Base-by-base conservation (phyloP, 768 basidiomycete genomes). In the Lentinula edodes region DNA sequence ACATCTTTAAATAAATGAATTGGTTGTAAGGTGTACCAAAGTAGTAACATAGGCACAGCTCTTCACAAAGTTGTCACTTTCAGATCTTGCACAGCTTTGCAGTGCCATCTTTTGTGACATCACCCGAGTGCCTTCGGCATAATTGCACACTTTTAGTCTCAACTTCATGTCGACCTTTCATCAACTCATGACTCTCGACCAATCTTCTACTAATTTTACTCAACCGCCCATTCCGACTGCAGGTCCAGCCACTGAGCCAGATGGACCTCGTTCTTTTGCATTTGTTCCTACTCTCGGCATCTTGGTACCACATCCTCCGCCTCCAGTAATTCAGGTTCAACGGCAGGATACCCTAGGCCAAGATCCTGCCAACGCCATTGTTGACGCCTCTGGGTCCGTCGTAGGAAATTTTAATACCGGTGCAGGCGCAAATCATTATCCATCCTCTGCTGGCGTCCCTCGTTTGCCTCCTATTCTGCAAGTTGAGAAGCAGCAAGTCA, bases 401-500 rank as follows among this genome's bases (percentile, higher is more conserved):
- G 79, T 76, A 36, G 65, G 70, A 55, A 65, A 59, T 43, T 56
- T 65, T 53, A 63, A 60, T 65, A 69, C 69, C 18, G 72, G 74
- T 53, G 81, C 80, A n/a, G 81, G 80, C 61, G 78, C 79, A 61
- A 84, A 83, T 68, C 81, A 83, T 70, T 83, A 83, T 66, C 81
- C 82, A 0, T 80, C 81, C 5, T 78, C 80, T 39, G 38, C 55
- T 48, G 79, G 79, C 55, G 82, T 82, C 6, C 80, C 80, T 6
- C 76, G 82, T 55, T 79, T 94, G 4, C 92, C 92, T 42, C 92
- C 90, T 52, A 93, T 94, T 69, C 76, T 92, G 36, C 91, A 93
- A 74, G 92, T 94, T 56, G 92, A 94, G 76, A 94, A 93, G 75
- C 90, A 93, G 76, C 92, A 93, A 74, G 95, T 98, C 36, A 98